Base-by-base conservation (phyloP, 371 early-diverging fungal species). In the Racocetra persica region DNA sequence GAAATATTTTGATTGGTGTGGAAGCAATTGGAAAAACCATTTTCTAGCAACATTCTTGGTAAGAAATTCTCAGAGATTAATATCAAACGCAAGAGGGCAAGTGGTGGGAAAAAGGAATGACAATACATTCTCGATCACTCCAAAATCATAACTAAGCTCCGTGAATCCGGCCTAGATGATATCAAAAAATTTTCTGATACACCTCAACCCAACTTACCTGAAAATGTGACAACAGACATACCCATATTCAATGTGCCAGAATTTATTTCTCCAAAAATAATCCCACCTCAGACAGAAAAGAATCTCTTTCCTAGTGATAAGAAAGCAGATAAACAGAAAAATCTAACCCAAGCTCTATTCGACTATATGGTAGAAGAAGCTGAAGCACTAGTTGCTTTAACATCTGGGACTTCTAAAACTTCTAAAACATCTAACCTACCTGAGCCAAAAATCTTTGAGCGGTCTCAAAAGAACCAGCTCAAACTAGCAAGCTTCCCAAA, bases 41-140 rank as follows among this genome's bases (percentile, higher is more conserved):
- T 69, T 3, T 41, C 28, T 32, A 69, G 20, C 20, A 69, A 26
- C 0, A 20, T 4, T 4, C 4, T 20, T 69, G 18, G 69, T 18
- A 38, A 38, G n/a, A 32, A 32, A 11, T 22, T 32, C 20, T 36
- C 69, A 41, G 18, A 10, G 16, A 38, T 69, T 14, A 20, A 20
- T 0, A 32, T 69, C 16, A 20, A 69, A 16, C 1, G n/a, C n/a
- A n/a, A n/a, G n/a, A n/a, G 36, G 4, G 11, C 1, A 67, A 36
- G 5, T 66, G 10, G 45, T 59, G 38, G 59, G 36, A 41, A 41
- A 45, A 75, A 60, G 41, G 49, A 60, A 75, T 75, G 38, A 41
- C 55, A 59, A 16, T 75, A 75, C 60, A 75, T 75, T 75, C 75
- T 75, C 20, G 18, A 69, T 4, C 6, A 18, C 36, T 41, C 69